Evolutionary conservation across 2,329 filamentous ascomycete genomes (phyloP).

Genomic region (Aspergillus cejpii): DNA sequence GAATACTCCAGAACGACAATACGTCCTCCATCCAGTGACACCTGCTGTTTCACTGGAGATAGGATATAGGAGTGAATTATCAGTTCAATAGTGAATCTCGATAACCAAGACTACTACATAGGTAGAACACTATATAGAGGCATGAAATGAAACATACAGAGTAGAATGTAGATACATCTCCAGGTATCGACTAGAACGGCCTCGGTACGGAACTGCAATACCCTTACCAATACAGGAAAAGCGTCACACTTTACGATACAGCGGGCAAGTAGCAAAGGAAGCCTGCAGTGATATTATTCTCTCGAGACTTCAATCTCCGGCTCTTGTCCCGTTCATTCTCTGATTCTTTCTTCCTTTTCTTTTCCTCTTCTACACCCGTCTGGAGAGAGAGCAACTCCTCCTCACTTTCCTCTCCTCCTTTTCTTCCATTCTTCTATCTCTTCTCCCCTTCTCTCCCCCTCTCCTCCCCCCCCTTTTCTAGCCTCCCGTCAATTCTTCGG

Average conservation of each 20-base stretch:
- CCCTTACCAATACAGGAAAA: slow-evolving; percentile 11
- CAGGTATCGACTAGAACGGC: slow-evolving; percentile 1
- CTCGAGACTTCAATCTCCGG: slow-evolving; percentile 23
- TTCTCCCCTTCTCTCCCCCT: slow-evolving; percentile 29
- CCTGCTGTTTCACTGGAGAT: too few relatives aligned
- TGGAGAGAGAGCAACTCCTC: slow-evolving; percentile 39
- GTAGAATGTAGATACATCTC: slow-evolving; percentile 3
- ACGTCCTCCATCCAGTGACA: too few relatives aligned
- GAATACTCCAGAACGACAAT: too few relatives aligned
- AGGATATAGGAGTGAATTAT: too few relatives aligned
- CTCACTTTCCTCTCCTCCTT: slow-evolving; percentile 31
- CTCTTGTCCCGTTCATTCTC: slow-evolving; percentile 22
- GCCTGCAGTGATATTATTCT: slow-evolving; percentile 20
- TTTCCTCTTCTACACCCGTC: slow-evolving; percentile 37
- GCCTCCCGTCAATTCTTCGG: slow-evolving; percentile 32
- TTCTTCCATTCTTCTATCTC: slow-evolving; percentile 27
- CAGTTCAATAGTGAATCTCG: too few relatives aligned
- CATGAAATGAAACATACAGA: slow-evolving; percentile 1
- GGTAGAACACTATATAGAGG: too few relatives aligned
- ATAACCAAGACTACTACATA: too few relatives aligned
- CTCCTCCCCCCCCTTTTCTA: slow-evolving; percentile 20
- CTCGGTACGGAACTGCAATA: slow-evolving; percentile 10
- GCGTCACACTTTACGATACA: slow-evolving; percentile 20
- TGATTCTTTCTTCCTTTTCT: slow-evolving; percentile 27
- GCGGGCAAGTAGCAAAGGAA: slow-evolving; percentile 16